Evolutionary conservation across 306 rosid species (phyloP), one percentile per base, ranked within the genome.

Genomic region (Coriaria nepalensis): DNA sequence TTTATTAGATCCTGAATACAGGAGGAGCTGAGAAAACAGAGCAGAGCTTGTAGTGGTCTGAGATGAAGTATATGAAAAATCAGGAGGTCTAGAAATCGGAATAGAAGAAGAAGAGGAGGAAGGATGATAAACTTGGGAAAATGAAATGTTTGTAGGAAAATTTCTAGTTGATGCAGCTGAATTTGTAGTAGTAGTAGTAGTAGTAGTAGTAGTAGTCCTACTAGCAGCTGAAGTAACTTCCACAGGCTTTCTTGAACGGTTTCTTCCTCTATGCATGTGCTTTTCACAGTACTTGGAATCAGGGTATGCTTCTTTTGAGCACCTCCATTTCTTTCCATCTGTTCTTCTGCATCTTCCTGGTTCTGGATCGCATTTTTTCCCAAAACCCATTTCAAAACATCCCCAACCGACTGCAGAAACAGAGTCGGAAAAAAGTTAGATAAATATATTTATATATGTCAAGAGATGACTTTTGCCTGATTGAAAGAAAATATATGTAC

Each of bases 181-280:
- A 20, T 20, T 20, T n/a, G 75, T 40, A 43, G 64, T 9, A 43
- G 11, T 8, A 53, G 35, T 4, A 0, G 71, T 65, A 50, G 73
- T n/a, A 20, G 63, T 60, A 6, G 77, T 54, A 20, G 69, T 45
- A 69, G 46, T 15, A 52, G 34, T 38, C 43, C 4, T 50, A 50
- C 57, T 9, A 10, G 52, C 47, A 49, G 61, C 37, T 14, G 83
- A 73, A 58, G 88, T 62, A 68, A 75, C 74, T 92, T 92, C 98
- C 98, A 90, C 98, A 82, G 87, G 98, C 98, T 85, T 92, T 92
- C 98, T 92, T 92, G 98, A 92, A 92, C 98, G 98, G 73, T 85
- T 85, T 66, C 85, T 82, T 73, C 98, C 98, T 68, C 98, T 75
- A 57, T 92, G 98, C 98, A 92, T 92, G 79, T 92, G 98, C 37